Base-by-base conservation (phyloP, 164 flowering plant species). In the Macadamia tetraphylla region DNA sequence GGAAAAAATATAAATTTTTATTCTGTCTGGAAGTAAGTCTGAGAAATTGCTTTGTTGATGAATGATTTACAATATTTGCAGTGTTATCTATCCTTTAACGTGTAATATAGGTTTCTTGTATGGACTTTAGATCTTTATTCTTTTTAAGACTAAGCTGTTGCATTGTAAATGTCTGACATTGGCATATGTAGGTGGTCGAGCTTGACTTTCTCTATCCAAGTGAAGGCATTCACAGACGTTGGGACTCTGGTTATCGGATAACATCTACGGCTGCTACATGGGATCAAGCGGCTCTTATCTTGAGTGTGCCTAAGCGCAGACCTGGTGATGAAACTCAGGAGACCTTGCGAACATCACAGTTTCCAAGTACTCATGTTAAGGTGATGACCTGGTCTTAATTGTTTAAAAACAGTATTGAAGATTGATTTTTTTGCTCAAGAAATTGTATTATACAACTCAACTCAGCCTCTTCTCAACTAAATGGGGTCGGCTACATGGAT, bases 331-430 rank as follows among this genome's bases (percentile, higher is more conserved):
- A 87, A 79, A 86, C 88, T 10, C 89, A 88, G 66, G 91, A 88
- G 67, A 87, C 94, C 3, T 81, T 87, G 15, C 74, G 94, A 14
- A 88, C 94, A 12, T 84, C 94, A 32, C 83, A 82, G 3, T 88
- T 88, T 67, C 94, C 94, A 17, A 87, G 91, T 70, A 74, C 86
- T n/a, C 90, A 88, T 77, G 91, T 87, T 53, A 87, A 88, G 94
- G 94, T 88, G 62, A 65, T 35, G 53, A 49, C 53, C 53, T 49
- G 53, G 15, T 35, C 5, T 35, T 35, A 35, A 35, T 35, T 35
- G 23, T 35, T 35, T 35, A 35, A 35, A 23, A 23, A 23, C 23
- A 23, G 23, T 23, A 23, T 23, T 23, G 23, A 0, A 23, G 23
- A 23, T 23, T 23, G 23, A 23, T 23, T 23, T 23, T 23, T 23